A percentile compares a stretch with the other conserved stretches of the same genome.
These are phyloP conservation scores for Fusarium sp. DNA, from an alignment of 2,329 filamentous ascomycete genomes.

Conservation along the genomic window DNA sequence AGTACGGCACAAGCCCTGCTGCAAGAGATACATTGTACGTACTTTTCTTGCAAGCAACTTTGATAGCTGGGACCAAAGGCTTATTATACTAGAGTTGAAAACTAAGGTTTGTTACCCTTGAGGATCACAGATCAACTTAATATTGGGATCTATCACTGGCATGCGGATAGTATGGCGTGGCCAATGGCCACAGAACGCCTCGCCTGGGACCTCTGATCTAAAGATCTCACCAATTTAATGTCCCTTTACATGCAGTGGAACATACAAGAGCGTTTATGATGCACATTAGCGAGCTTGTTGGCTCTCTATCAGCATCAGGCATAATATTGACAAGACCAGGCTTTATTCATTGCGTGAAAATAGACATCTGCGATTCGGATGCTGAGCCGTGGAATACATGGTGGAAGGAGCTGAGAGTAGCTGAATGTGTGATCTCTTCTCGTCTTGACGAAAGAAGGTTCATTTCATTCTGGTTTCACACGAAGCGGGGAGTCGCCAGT, in stretches of 20 bases:
- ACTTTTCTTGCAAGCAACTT: background rate
- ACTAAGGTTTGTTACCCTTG: background rate
- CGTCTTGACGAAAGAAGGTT: too few species aligned
- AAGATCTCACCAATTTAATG: conserved; percentile 2
- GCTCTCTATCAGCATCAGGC: background rate
- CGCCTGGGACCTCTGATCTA: background rate
- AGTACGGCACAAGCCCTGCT: background rate
- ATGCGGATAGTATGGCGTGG: background rate
- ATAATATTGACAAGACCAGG: background rate
- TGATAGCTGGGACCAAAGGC: background rate
- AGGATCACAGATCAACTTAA: background rate
- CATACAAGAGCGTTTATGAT: background rate
- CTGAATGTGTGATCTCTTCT: too few species aligned
- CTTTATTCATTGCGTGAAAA: background rate
- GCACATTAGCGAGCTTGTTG: background rate
- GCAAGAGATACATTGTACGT: background rate
- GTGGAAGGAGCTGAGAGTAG: too few species aligned
- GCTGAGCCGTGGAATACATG: too few species aligned
- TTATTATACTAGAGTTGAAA: background rate
- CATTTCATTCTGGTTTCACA: too few species aligned
- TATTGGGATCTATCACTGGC: background rate
- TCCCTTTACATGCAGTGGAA: conserved; percentile 6
- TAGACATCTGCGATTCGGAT: background rate
- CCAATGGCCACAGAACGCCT: background rate
- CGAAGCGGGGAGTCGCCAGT: too few species aligned